A percentile compares a stretch with the other conserved stretches of the same genome.
Conservation (phyloP, 371 early-diverging fungal species). For the Apophysomyces elegans region DNA sequence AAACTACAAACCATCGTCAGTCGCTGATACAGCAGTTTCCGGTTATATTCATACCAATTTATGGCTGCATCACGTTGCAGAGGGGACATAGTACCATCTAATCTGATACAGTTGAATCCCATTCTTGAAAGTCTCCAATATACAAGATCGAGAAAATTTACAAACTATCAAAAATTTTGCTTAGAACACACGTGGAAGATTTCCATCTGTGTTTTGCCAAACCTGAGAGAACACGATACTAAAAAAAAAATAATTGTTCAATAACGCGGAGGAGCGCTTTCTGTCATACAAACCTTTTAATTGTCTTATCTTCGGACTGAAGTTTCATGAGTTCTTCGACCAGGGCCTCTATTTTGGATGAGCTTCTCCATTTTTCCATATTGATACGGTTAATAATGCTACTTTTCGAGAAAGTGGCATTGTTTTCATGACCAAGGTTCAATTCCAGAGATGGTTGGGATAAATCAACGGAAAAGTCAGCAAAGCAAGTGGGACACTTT, state of each 20-base stretch:
- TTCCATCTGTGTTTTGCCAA: background rate
- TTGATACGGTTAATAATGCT: slow-evolving; percentile 93
- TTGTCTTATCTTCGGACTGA: slow-evolving; percentile 77
- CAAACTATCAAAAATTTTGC: slow-evolving; percentile 68
- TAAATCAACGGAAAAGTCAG: slow-evolving; percentile 82
- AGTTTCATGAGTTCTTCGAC: slow-evolving; percentile 87
- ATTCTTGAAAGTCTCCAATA: slow-evolving; percentile 95
- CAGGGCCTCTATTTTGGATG: slow-evolving; percentile 92
- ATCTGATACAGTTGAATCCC: slow-evolving; percentile 88
- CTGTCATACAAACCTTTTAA: slow-evolving; percentile 64
- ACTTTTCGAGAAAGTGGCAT: slow-evolving; percentile 56
- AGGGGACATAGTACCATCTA: slow-evolving; percentile 96
- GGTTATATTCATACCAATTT: slow-evolving; percentile 37
- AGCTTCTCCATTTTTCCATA: slow-evolving; percentile 83
- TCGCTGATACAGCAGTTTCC: background rate
- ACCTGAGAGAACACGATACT: slow-evolving; percentile 57
- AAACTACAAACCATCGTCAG: slow-evolving; percentile 50
- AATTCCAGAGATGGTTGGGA: slow-evolving; percentile 64
- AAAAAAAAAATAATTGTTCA: slow-evolving; percentile 7
- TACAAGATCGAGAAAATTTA: slow-evolving; percentile 90
- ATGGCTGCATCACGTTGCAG: slow-evolving; percentile 82
- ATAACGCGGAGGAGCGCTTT: background rate
- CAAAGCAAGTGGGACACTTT: slow-evolving; percentile 89
- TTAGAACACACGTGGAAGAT: background rate
- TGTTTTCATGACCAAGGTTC: slow-evolving; percentile 27